A percentile compares a stretch with the other conserved stretches of the same genome.
Conservation (phyloP, 2,329 filamentous ascomycete genomes). For the Alternaria viburni region DNA sequence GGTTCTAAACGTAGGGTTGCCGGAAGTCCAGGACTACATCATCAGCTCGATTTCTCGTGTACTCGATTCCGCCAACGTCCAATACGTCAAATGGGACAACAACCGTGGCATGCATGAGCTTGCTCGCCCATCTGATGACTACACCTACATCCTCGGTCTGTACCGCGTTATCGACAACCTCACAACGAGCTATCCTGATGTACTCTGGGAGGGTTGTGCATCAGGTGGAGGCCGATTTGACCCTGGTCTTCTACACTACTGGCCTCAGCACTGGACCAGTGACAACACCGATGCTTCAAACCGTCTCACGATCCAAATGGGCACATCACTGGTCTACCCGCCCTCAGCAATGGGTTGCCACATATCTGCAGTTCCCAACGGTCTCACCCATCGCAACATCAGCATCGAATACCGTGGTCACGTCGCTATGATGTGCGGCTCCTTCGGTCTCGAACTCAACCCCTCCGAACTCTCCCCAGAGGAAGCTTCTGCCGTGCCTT, state of each 20-base stretch:
- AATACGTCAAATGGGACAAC: slow-evolving; percentile 73
- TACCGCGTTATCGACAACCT: slow-evolving; percentile 68
- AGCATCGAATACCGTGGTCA: slow-evolving; percentile 67
- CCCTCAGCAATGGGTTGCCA: slow-evolving; percentile 71
- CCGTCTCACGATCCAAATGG: slow-evolving; percentile 67
- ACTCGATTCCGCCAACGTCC: slow-evolving; percentile 60
- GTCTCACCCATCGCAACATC: slow-evolving; percentile 61
- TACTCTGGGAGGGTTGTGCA: slow-evolving; percentile 71
- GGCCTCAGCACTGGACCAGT: slow-evolving; percentile 70
- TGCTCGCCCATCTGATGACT: slow-evolving; percentile 59
- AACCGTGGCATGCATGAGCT: slow-evolving; percentile 70
- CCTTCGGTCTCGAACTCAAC: slow-evolving; percentile 69
- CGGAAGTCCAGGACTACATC: slow-evolving; percentile 68
- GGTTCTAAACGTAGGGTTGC: slow-evolving; percentile 66
- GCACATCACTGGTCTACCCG: slow-evolving; percentile 68
- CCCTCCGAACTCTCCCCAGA: slow-evolving; percentile 59
- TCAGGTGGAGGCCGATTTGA: slow-evolving; percentile 71
- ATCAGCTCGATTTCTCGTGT: slow-evolving; percentile 62
- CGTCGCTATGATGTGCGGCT: slow-evolving; percentile 72
- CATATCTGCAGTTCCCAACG: slow-evolving; percentile 66
- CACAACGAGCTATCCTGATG: slow-evolving; percentile 64
- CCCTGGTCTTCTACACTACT: slow-evolving; percentile 67
- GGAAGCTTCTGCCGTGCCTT: slow-evolving; percentile 62
- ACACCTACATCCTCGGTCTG: slow-evolving; percentile 68
- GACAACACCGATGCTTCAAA: slow-evolving; percentile 70